These are phyloP conservation scores for Solanum dulcamara DNA, from an alignment of 257 asterid genomes.

Conservation along the genomic window DNA sequence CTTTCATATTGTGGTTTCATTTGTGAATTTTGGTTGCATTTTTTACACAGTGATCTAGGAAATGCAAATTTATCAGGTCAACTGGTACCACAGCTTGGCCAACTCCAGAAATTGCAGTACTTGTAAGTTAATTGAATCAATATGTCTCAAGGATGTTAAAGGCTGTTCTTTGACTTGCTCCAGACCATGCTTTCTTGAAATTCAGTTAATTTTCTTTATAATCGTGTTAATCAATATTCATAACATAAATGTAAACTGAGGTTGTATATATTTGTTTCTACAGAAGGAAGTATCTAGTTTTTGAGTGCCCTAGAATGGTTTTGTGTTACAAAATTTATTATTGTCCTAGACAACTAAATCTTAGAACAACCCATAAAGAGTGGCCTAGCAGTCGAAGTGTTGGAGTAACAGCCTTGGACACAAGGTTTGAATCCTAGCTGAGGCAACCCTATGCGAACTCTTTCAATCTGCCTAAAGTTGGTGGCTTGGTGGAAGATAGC, in stretches of 20 bases:
- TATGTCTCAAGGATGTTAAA: neutral
- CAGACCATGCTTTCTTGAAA: neutral
- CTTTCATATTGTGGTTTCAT: neutral
- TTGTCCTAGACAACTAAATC: neutral
- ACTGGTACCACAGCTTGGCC: conserved; percentile 85
- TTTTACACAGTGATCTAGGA: conserved; percentile 64
- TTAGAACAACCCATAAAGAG: neutral
- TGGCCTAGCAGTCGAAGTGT: neutral
- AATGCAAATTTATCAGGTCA: conserved; percentile 83
- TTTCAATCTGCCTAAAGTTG: neutral
- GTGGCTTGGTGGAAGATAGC: neutral
- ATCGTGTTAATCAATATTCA: neutral
- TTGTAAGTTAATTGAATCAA: conserved; percentile 42
- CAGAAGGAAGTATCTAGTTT: neutral
- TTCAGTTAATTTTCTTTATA: neutral
- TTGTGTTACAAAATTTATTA: neutral
- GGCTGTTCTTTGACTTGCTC: neutral
- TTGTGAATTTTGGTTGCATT: conserved; percentile 1
- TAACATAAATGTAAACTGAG: neutral
- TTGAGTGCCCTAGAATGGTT: neutral
- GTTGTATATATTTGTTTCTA: neutral
- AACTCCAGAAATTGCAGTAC: conserved; percentile 61
- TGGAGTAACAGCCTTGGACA: neutral
- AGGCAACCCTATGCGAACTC: neutral
- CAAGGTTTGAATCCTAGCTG: neutral